These are phyloP conservation scores for Lentinula lateritia DNA, from an alignment of 768 basidiomycete genomes.

Conservation along the genomic window DNA sequence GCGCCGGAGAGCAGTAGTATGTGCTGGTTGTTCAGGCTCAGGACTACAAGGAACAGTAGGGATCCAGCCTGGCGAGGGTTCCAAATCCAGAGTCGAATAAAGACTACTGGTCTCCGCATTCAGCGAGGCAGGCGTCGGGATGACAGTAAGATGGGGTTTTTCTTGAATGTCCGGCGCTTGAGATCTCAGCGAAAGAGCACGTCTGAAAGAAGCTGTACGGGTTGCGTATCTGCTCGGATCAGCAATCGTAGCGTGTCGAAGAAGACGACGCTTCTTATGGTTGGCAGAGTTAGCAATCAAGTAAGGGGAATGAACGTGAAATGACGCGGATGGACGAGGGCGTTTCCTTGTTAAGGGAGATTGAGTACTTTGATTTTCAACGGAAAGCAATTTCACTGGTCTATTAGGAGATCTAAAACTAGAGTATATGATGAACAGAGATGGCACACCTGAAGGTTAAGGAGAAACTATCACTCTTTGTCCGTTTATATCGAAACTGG, in stretches of 20 bases:
- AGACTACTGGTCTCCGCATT: not conserved
- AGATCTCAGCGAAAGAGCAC: slow-evolving; percentile 1
- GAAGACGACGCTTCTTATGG: slow-evolving; percentile 1
- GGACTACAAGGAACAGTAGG: slow-evolving; percentile 6
- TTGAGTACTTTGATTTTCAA: not conserved
- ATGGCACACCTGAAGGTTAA: not conserved
- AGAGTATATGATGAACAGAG: not conserved
- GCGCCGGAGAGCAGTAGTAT: not conserved
- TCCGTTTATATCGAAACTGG: not conserved
- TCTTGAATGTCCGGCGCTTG: not conserved
- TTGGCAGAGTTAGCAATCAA: not conserved
- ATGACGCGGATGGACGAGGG: not conserved
- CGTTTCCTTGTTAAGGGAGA: not conserved
- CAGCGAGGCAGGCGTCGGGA: not conserved
- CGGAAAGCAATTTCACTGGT: too few species aligned
- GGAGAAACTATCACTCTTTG: not conserved
- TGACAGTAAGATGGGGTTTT: not conserved
- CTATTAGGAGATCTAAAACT: not conserved
- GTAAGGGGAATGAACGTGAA: not conserved
- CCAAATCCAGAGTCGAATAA: not conserved
- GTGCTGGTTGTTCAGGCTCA: not conserved
- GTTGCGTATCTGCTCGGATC: not conserved
- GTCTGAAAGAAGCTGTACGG: not conserved
- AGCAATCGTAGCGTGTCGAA: not conserved
- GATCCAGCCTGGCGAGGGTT: not conserved